Evolutionary conservation across 2,329 filamentous ascomycete species (phyloP), one percentile per base, ranked within the genome.

Genomic region (Trichophyton mentagrophytes): DNA sequence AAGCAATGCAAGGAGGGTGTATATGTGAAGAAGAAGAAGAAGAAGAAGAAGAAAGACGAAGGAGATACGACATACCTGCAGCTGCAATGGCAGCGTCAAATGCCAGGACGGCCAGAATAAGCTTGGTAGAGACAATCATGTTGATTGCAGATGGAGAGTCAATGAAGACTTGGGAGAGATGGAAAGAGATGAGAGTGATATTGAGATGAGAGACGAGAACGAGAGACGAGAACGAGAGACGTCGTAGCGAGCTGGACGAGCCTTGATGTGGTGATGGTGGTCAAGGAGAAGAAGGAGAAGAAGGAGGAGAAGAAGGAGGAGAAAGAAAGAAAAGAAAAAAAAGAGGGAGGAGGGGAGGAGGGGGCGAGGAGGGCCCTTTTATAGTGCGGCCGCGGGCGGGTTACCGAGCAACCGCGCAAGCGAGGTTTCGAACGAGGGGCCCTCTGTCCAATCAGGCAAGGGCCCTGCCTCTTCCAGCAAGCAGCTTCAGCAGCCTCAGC

Each of bases 31-130:
- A 2, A 22, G 33, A 57, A 30, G 30, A 15, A 36, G 20, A 3
- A 6, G n/a, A n/a, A n/a, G n/a, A n/a, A n/a, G n/a, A n/a, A n/a
- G n/a, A n/a, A n/a, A n/a, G 3, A 40, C n/a, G 33, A 33, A 44
- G 47, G 42, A 46, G 57, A 36, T 61, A 33, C 42, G 27, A 64
- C 67, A 67, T 65, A 70, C 69, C 64, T 17, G 51, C 44, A 53
- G 62, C 60, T 42, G 61, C 30, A 30, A 62, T 61, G 8, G 65
- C 60, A 60, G 60, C 49, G 38, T 63, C 63, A 53, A 69, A 55
- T n/a, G 66, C 57, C 64, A 66, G 64, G 44, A 67, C 51, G 61
- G 65, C 62, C 30, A 70, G 13, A 15, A 67, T 60, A 25, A 70
- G 44, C 15, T 66, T 33, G 17, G 63, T 42, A 60, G 67, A 66